Base-by-base conservation (phyloP, 2,329 filamentous ascomycete species). In the Dactylellina sp. region DNA sequence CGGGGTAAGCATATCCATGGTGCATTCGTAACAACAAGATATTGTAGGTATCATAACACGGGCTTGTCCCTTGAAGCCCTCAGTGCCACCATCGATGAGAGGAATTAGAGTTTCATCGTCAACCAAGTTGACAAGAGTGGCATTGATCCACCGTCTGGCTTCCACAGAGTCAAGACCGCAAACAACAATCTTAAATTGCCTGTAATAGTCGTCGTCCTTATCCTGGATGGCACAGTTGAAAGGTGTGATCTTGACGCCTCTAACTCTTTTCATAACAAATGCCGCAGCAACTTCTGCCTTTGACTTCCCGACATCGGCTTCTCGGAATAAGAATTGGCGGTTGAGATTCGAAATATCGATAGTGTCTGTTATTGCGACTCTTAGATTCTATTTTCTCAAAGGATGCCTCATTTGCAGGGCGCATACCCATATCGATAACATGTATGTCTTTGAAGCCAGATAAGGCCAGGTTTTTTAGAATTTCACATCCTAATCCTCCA, bases 261-360 rank as follows among this genome's bases (percentile, higher is more conserved):
- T 91, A 37, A 98, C 93, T 65, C 96, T 87, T 78, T 87, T 89
- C 85, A 96, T 91, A 44, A 99, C 94, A 78, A 98, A 98, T 9
- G 87, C 86, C 7, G 95, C 95, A 2, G 95, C 95, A 46, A 97
- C 91, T 80, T 95, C 92, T 55, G 96, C 95, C 83, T 99, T 99
- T 77, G 87, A 91, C 79, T 92, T 94, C 39, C 96, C 95, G 25
- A 99, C 94, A 81, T 99, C 95, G 72, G 88, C 85, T 78, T 93
- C 87, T 20, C 95, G 91, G 82, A 99, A 99, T 71, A 99, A 88
- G 80, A 99, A 99, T 79, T 99, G 95, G 44, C 95, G 90, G 82
- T 99, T 99, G 20, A 99, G 86, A 81, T 99, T 99, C 56, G 93
- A 97, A 74, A 99, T 94, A 80, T 99, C 95, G 81, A 99, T 99